A percentile compares a stretch with the other conserved stretches of the same genome.
Conservation (phyloP, 495 filamentous ascomycete species). For the Aspergillus nidulans region DNA sequence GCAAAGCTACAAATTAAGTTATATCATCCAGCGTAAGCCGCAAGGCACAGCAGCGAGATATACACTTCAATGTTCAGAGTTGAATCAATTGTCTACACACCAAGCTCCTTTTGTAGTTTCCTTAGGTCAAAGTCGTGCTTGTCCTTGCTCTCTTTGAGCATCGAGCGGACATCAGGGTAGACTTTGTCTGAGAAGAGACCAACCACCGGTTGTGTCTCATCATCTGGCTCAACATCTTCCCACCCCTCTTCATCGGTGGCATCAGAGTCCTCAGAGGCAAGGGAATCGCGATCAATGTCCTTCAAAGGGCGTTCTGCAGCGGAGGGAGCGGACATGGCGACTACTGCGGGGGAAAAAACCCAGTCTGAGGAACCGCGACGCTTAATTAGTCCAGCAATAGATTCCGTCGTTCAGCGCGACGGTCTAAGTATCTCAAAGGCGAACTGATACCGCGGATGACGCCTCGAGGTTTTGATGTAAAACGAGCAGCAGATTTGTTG, state of each 20-base stretch:
- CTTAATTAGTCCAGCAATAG: no score
- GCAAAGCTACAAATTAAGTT: constrained; percentile 8
- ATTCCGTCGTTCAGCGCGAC: no score
- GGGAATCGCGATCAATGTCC: constrained; percentile 30
- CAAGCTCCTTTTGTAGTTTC: constrained; percentile 56
- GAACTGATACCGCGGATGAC: not conserved
- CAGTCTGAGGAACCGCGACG: no score
- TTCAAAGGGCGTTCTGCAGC: constrained; percentile 19
- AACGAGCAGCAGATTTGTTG: not conserved
- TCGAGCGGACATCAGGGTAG: constrained; percentile 58
- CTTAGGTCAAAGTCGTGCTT: constrained; percentile 73
- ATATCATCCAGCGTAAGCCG: constrained; percentile 7
- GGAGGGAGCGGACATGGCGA: constrained; percentile 29
- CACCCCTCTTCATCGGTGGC: constrained; percentile 64
- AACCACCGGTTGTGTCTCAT: constrained; percentile 59
- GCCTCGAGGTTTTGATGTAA: not conserved
- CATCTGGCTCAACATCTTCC: constrained; percentile 73
- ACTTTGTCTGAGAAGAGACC: constrained; percentile 67
- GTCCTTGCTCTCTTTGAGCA: constrained; percentile 70
- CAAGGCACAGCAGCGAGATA: constrained; percentile 7
- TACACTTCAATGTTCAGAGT: constrained; percentile 7
- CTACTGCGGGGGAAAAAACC: constrained; percentile 10
- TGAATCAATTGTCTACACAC: constrained; percentile 40
- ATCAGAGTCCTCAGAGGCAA: constrained; percentile 44
- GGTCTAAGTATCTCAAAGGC: no score